Conservation (phyloP, 2,329 filamentous ascomycete genomes). For the Blastomyces silverae region DNA sequence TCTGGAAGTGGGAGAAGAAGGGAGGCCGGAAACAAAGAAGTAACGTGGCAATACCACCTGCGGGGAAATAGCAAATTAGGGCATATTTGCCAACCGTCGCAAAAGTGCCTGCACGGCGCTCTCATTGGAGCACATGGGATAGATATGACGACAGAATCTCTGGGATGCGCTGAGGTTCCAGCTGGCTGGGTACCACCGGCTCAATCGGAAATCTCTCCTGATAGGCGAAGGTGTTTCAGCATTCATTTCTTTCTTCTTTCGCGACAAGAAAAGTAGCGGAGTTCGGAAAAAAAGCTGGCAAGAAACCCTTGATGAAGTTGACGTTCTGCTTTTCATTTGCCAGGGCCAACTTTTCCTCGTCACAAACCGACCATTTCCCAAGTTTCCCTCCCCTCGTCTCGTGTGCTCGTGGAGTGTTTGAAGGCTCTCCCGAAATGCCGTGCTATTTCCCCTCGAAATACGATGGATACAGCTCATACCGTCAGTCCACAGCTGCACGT, state of each 20-base stretch:
- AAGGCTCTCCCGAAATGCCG: neutral
- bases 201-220: neutral
- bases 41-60: conserved; percentile 10
- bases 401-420: neutral
- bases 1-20: neutral
- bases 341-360: conserved; percentile 4
- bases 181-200: conserved; percentile 12
- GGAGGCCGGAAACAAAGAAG: neutral
- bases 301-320: neutral
- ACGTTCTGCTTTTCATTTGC: conserved; percentile 1
- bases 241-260: neutral
- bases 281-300: neutral
- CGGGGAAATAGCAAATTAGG: neutral
- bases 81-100: neutral
- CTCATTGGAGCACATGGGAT: conserved; percentile 1
- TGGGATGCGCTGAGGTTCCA: conserved; percentile 13
- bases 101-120: neutral
- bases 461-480: neutral
- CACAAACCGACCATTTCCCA: neutral
- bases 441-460: neutral
- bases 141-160: conserved; percentile 10
- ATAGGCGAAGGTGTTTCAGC: neutral
- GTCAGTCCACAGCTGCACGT: neutral
- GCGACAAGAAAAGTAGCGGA: neutral
- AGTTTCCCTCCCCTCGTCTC: neutral